Evolutionary conservation across 805 yeast species (phyloP).

Genomic region (Brettanomyces naardenensis): DNA sequence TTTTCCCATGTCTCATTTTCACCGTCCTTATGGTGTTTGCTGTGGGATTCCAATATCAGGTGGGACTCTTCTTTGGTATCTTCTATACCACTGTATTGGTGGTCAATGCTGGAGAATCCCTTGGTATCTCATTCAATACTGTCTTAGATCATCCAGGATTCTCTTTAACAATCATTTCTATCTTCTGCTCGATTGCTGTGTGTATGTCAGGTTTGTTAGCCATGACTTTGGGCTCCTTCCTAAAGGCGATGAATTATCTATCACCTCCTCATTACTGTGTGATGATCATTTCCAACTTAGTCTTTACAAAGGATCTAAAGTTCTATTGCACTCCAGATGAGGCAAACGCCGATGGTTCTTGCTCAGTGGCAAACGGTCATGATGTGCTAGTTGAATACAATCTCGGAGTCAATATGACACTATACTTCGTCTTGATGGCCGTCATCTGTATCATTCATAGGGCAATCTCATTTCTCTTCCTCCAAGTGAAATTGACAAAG

Average conservation of each 20-base stretch:
- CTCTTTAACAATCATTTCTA: conserved; percentile 67
- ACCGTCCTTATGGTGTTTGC: conserved; percentile 58
- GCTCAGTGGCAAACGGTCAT: conserved; percentile 45
- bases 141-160: conserved; percentile 68
- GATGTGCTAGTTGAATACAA: conserved; percentile 48
- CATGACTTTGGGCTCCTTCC: conserved; percentile 59
- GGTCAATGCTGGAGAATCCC: conserved; percentile 72
- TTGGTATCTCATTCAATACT: conserved; percentile 76
- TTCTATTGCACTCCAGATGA: conserved; percentile 37
- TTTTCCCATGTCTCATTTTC: conserved; percentile 50
- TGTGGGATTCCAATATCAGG: conserved; percentile 64
- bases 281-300: conserved; percentile 49
- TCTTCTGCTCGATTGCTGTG: conserved; percentile 60
- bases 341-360: conserved; percentile 27
- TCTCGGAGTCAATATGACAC: conserved; percentile 29
- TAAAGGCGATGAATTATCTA: conserved; percentile 66
- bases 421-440: conserved; percentile 31
- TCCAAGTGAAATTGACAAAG: conserved; percentile 18
- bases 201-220: conserved; percentile 85
- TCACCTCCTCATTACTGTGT: conserved; percentile 73
- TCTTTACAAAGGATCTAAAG: conserved; percentile 40
- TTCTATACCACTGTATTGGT: conserved; percentile 45
- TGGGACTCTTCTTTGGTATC: conserved; percentile 58
- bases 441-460: conserved; percentile 37
- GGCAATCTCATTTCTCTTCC: conserved; percentile 25